Evolutionary conservation across 1,139 yeast species (phyloP).

Genomic region (Saccharomyces pastorianus): DNA sequence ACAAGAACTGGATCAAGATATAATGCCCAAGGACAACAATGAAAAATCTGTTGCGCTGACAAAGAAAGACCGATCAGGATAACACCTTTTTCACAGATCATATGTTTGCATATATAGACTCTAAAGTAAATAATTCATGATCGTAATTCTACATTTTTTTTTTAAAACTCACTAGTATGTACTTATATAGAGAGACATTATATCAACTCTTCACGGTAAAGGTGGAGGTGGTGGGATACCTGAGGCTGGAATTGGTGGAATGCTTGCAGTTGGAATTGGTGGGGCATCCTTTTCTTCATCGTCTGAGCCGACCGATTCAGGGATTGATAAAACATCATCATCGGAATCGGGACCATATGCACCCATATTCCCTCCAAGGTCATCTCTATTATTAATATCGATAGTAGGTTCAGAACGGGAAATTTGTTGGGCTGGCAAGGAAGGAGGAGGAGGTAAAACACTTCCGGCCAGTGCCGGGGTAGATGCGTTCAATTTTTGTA

Average conservation of each 20-base stretch:
- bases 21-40: constrained; percentile 1
- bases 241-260: constrained; percentile 13
- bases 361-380: background rate
- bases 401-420: background rate
- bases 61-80: background rate
- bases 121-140: background rate
- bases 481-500: background rate
- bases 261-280: constrained; percentile 10
- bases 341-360: constrained; percentile 14
- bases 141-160: background rate
- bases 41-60: background rate
- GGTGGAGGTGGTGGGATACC: constrained; percentile 32
- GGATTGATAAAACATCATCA: constrained; percentile 32
- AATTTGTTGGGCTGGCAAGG: constrained; percentile 14
- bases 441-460: constrained; percentile 25
- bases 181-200: background rate
- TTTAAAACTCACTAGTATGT: too few relatives aligned
- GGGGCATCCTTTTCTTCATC: constrained; percentile 15
- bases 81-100: background rate
- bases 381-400: constrained; percentile 1
- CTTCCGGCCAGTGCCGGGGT: constrained; percentile 1
- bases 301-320: constrained; percentile 33
- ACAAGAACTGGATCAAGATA: constrained; percentile 23
- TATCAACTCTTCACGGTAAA: constrained; percentile 12
- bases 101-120: background rate